Percentiles rank a stretch among this genome's conserved stretches.
phyloP scores from a whole-genome alignment of 495 filamentous ascomycete genomes.

The Penicillium coffeae region DNA sequence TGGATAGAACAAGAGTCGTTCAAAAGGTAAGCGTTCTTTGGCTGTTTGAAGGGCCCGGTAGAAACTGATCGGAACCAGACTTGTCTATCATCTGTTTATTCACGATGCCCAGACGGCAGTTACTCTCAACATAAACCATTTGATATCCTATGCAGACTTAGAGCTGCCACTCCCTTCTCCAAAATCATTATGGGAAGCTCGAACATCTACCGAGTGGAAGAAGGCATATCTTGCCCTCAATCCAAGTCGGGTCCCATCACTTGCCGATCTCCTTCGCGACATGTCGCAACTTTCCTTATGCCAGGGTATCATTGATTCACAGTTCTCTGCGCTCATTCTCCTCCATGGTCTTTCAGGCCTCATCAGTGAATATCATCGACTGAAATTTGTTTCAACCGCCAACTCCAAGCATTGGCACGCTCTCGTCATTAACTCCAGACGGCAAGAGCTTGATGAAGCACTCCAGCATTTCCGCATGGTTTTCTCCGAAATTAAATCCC shows the following conservation, averaged over 20 bases:
- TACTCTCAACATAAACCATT: constrained; percentile 50
- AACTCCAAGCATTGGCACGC: constrained; percentile 43
- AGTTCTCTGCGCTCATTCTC: constrained; percentile 47
- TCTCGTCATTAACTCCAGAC: constrained; percentile 47
- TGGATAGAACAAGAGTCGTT: constrained; percentile 57
- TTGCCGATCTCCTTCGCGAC: constrained; percentile 51
- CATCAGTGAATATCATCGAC: constrained; percentile 57
- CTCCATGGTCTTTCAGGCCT: constrained; percentile 56
- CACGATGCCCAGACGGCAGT: constrained; percentile 58
- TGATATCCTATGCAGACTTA: constrained; percentile 63
- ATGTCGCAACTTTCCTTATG: constrained; percentile 39
- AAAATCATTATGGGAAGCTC: constrained; percentile 53
- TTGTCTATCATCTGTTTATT: constrained; percentile 54
- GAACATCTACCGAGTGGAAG: constrained; percentile 55
- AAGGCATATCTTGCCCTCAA: constrained; percentile 37
- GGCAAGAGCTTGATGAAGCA: constrained; percentile 45
- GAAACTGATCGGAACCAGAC: constrained; percentile 25
- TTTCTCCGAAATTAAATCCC: constrained; percentile 20
- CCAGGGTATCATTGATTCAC: constrained; percentile 45
- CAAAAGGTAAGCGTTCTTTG: constrained; percentile 43
- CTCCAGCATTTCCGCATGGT: constrained; percentile 44
- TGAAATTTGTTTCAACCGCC: constrained; percentile 44
- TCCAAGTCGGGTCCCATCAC: constrained; percentile 38
- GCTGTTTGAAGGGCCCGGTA: no score
- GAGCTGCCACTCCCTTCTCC: constrained; percentile 54